These are phyloP conservation scores for Hypoxylon sp. DNA, from an alignment of 2,329 filamentous ascomycete genomes.

Conservation along the genomic window DNA sequence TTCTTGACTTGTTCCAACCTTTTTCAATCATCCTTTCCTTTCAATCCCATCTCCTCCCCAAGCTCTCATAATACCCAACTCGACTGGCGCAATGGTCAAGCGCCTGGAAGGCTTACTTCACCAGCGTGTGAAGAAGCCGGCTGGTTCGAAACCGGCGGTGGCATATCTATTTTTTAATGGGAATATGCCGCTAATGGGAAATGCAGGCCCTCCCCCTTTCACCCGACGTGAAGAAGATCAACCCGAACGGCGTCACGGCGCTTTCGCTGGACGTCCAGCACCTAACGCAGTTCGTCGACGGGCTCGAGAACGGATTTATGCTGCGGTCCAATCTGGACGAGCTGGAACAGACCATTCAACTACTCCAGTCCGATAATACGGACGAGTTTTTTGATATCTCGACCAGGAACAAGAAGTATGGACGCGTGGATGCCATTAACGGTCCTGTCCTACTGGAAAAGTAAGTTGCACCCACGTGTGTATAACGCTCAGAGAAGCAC, in stretches of 20 bases:
- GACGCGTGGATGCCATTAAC: conserved; percentile 90
- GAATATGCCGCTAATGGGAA: too few relatives aligned
- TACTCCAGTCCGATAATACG: conserved; percentile 89
- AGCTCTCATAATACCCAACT: background rate
- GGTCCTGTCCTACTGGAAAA: conserved; percentile 93
- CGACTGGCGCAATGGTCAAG: background rate
- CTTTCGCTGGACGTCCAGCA: conserved; percentile 87
- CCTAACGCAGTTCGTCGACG: conserved; percentile 86
- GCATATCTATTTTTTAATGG: too few relatives aligned
- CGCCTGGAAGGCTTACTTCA: background rate
- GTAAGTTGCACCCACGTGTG: conserved; percentile 58
- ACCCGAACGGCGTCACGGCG: conserved; percentile 83
- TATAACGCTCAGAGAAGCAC: background rate
- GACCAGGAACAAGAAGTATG: conserved; percentile 91
- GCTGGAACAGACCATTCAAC: conserved; percentile 88
- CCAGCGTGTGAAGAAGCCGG: background rate
- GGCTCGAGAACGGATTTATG: conserved; percentile 85
- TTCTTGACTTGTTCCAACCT: background rate
- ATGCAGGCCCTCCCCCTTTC: conserved; percentile 84
- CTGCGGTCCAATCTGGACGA: conserved; percentile 91
- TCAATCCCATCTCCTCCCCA: too few relatives aligned
- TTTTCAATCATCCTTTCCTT: background rate
- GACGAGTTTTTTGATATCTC: conserved; percentile 97
- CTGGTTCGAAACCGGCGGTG: too few relatives aligned
- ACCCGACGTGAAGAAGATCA: conserved; percentile 84